phyloP scores from a whole-genome alignment of 2,329 filamentous ascomycete genomes.

The Huntiella decipiens region DNA sequence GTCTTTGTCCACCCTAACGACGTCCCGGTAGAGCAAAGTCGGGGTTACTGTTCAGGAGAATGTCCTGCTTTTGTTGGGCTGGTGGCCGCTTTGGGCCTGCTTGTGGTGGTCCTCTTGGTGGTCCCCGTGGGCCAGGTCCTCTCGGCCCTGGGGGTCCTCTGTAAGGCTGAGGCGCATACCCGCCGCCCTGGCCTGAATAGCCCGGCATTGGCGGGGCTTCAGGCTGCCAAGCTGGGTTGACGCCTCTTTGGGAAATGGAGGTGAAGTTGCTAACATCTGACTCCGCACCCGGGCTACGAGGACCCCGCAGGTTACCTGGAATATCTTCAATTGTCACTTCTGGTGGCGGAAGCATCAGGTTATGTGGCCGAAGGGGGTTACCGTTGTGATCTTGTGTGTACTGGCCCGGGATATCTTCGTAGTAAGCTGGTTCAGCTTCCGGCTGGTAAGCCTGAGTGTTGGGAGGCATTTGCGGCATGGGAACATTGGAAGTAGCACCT shows the following conservation, averaged over 20 bases:
- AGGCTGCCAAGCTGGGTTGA: constrained; percentile 75
- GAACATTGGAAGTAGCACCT: neutral
- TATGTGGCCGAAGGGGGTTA: neutral
- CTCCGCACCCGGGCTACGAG: constrained; percentile 48
- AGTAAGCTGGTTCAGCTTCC: constrained; percentile 39
- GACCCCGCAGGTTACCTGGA: constrained; percentile 27
- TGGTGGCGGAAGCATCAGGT: constrained; percentile 15
- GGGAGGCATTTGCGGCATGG: neutral
- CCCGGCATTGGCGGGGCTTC: constrained; percentile 24
- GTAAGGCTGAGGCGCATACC: neutral
- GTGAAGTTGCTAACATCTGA: constrained; percentile 78
- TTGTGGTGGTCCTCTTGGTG: constrained; percentile 1
- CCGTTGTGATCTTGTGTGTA: constrained; percentile 35
- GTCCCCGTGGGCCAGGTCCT: neutral
- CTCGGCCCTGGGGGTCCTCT: neutral
- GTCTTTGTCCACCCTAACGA: neutral
- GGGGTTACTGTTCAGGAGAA: constrained; percentile 61
- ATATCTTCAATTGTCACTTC: constrained; percentile 42
- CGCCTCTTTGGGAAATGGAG: constrained; percentile 67
- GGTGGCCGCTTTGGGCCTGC: constrained; percentile 18
- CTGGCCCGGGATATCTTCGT: constrained; percentile 82
- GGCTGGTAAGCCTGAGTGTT: constrained; percentile 7
- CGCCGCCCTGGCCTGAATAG: constrained; percentile 17
- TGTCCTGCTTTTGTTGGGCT: constrained; percentile 43
- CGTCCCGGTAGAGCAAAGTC: constrained; percentile 55